Evolutionary conservation across 805 yeast genomes (phyloP), one percentile per base, ranked within the genome.

Genomic region (Candida jianshihensis): DNA sequence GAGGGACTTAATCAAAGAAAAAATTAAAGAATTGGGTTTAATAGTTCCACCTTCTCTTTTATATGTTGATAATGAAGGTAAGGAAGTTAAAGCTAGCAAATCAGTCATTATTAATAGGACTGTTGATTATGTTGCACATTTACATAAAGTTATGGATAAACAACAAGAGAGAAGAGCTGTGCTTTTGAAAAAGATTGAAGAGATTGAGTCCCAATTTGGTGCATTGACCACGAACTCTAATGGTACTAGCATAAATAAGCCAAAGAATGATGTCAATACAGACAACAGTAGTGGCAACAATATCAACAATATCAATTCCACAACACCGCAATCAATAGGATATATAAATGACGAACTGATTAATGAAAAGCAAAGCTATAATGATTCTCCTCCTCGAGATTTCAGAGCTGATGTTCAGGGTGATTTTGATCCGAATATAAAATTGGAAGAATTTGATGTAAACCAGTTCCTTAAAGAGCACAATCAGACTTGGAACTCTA

Each of bases 1-100:
- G 53, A 70, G 97, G 43, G 97, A 90, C 57, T 68, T 86, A 48
- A 89, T 89, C 52, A 88, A 89, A 56, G 94, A 84, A 51, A 78
- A 85, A 49, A 88, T 89, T 43, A 81, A 82, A 54, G 95, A 86
- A 48, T 64, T 89, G 49, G 90, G 95, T 1, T 60, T 72, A 18
- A 66, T 89, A 33, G 83, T 89, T 1, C 97, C 97, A 1, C 90
- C 87, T 1, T 68, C 82, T 3, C 56, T 84, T 41, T 57, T 83
- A 18, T 62, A 70, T 32, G 60, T 62, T 36, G 60, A 54, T 17
- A 38, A 48, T 3, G 59, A 56, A 30, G 71, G 72, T 4, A 81
- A 63, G 70, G 92, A 85, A 44, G 68, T 78, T 3, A 82, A 81
- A 53, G 90, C 95, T 2, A 85, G 87, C 54, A 88, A 88, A 60